Conservation (phyloP, 208 protist species). For the Acanthamoeba quina region DNA sequence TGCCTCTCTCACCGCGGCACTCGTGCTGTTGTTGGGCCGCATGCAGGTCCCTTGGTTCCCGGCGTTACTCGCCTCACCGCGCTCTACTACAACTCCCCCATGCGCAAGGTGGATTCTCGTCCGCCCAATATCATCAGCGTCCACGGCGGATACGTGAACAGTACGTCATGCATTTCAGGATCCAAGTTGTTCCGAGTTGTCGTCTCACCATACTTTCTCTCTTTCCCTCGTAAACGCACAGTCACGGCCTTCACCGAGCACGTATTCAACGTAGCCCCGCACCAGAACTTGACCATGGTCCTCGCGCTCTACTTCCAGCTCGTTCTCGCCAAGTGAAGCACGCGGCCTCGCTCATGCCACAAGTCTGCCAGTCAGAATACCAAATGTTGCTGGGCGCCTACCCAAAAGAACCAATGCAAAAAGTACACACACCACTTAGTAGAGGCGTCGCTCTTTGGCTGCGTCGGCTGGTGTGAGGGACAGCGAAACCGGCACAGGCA, state of each 20-base stretch:
- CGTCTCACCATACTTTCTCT: neutral
- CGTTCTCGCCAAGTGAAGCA: neutral
- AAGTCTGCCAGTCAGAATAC: too few species aligned
- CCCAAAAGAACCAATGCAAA: too few species aligned
- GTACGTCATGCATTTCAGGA: neutral
- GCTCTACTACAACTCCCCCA: neutral
- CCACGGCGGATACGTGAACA: neutral
- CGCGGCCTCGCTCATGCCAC: too few species aligned
- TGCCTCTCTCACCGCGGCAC: too few species aligned
- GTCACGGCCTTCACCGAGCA: neutral
- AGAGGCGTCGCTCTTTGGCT: constrained; percentile 16
- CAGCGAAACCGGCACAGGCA: constrained; percentile 26
- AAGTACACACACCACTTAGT: too few species aligned
- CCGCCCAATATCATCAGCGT: neutral
- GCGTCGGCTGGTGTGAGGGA: neutral
- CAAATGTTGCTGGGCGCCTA: too few species aligned
- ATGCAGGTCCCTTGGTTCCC: neutral
- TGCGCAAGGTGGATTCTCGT: neutral
- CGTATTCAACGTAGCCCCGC: neutral
- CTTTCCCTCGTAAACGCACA: neutral
- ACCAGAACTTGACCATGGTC: constrained; percentile 17
- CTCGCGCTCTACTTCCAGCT: neutral
- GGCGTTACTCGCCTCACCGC: neutral
- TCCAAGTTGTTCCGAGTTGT: too few species aligned
- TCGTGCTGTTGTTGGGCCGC: too few species aligned